Conservation (phyloP, 305 asterid genomes). For the Caryopteris hybrid region DNA sequence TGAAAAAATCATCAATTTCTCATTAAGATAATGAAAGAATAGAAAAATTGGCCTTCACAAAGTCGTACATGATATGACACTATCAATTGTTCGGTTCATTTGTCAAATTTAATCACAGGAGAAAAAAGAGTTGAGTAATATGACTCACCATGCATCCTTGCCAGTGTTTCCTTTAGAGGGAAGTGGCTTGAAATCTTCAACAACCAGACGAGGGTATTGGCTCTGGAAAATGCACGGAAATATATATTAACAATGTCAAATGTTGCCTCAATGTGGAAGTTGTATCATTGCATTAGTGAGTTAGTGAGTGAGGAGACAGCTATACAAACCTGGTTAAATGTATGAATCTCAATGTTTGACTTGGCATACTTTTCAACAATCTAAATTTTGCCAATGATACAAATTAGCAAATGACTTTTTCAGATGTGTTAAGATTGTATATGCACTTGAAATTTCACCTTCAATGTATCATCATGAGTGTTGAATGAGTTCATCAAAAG, state of each 20-base stretch:
- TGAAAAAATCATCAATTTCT: background rate
- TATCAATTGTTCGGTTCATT: background rate
- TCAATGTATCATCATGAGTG: slow-evolving; percentile 88
- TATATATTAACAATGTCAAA: slow-evolving; percentile 1
- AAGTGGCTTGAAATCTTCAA: slow-evolving; percentile 77
- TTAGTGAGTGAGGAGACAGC: background rate
- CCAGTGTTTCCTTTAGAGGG: slow-evolving; percentile 68
- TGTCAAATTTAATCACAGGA: slow-evolving; percentile 5
- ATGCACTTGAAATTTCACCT: slow-evolving; percentile 43
- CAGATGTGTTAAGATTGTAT: background rate
- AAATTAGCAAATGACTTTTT: slow-evolving; percentile 15
- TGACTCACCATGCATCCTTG: slow-evolving; percentile 84
- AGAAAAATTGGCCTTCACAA: background rate
- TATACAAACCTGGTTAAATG: slow-evolving; percentile 79
- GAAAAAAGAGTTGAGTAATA: background rate
- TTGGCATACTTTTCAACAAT: slow-evolving; percentile 76
- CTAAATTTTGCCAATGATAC: slow-evolving; percentile 32
- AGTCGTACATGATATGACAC: background rate
- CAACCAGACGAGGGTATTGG: slow-evolving; percentile 94
- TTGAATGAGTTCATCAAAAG: slow-evolving; percentile 96
- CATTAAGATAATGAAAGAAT: background rate
- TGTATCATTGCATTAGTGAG: background rate
- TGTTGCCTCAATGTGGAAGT: background rate
- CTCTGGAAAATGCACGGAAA: slow-evolving; percentile 47
- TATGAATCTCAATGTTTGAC: slow-evolving; percentile 75